Conservation (phyloP, 768 basidiomycete species). For the Tricholoma terreum region DNA sequence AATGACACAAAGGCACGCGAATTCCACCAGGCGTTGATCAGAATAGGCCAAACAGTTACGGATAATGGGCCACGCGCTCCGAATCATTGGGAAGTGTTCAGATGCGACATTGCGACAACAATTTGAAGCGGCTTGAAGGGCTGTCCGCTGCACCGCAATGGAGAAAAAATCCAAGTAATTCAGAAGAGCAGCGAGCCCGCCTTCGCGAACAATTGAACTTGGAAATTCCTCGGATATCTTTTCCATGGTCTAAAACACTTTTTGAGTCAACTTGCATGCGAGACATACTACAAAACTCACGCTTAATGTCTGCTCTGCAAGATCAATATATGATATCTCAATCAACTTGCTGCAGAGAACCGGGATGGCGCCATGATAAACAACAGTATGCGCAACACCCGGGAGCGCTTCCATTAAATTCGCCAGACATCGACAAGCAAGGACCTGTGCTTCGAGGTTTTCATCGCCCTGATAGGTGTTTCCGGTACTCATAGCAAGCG, state of each 20-base stretch:
- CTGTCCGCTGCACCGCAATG: slow-evolving; percentile 95
- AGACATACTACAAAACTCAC: slow-evolving; percentile 50
- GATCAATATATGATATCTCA: slow-evolving; percentile 96
- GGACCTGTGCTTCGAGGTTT: slow-evolving; percentile 89
- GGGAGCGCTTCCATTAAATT: slow-evolving; percentile 99
- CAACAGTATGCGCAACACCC: slow-evolving; percentile 94
- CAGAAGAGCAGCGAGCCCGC: slow-evolving; percentile 87
- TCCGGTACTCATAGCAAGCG: slow-evolving; percentile 77
- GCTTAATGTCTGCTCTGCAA: slow-evolving; percentile 96
- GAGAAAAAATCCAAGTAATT: slow-evolving; percentile 99
- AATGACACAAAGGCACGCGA: slow-evolving; percentile 91
- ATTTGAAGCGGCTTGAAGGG: slow-evolving; percentile 93
- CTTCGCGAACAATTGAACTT: slow-evolving; percentile 92
- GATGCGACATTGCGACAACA: slow-evolving; percentile 91
- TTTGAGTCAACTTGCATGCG: slow-evolving; percentile 16
- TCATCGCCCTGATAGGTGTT: slow-evolving; percentile 73
- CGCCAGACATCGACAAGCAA: slow-evolving; percentile 94
- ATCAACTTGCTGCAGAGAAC: slow-evolving; percentile 96
- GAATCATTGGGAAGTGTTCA: slow-evolving; percentile 88
- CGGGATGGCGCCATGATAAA: slow-evolving; percentile 97
- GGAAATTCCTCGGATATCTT: slow-evolving; percentile 99
- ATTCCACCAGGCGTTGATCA: slow-evolving; percentile 97
- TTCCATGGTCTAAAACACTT: slow-evolving; percentile 76
- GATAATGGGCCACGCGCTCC: slow-evolving; percentile 88
- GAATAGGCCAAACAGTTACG: slow-evolving; percentile 89